Evolutionary conservation across 2,329 filamentous ascomycete genomes (phyloP), one percentile per base, ranked within the genome.

Genomic region (Fusarium sulawesiense): DNA sequence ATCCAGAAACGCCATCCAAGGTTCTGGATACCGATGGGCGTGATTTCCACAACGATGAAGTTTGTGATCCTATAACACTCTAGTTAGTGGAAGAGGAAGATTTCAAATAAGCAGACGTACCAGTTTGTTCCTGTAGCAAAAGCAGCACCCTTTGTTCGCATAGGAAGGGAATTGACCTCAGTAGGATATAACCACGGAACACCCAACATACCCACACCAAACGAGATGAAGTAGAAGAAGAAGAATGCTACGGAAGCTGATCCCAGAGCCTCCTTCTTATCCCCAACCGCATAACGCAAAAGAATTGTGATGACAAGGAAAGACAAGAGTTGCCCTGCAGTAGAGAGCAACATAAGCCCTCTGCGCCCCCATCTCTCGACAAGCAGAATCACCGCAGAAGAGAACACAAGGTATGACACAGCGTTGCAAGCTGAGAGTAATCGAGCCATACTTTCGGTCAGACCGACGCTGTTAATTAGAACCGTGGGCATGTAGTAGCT

Each of bases 1-100:
- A 88, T 81, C 77, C 82, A 88, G 73, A 84, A 87, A 41, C 80
- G 81, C 80, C 83, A 88, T 3, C 81, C 81, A 0, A 88, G 78
- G 21, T 82, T 84, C 20, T 81, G 74, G 51, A 80, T 80, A 6
- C 75, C 78, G 13, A 77, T 74, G 1, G 80, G 78, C 0, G 79
- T 82, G 53, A 82, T 78, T 49, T 80, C 70, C 18, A 80, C 79
- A 13, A 80, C 64, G 14, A 76, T 68, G 14, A 73, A 75, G 34
- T 75, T 76, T 41, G 67, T 73, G 23, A 75, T 71, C 74, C 74
- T 65, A 12, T 1, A 27, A 3, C 13, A 10, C 1, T 8, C 60
- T 5, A 56, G 20, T n/a, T 8, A 23, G 1, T 7, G 5, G 5
- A 8, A 37, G 1, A 21, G 1, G 12, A 2, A 49, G 3, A 3